Base-by-base conservation (phyloP, 192 early-diverging fungal genomes). In the Coemansia pectinata region DNA sequence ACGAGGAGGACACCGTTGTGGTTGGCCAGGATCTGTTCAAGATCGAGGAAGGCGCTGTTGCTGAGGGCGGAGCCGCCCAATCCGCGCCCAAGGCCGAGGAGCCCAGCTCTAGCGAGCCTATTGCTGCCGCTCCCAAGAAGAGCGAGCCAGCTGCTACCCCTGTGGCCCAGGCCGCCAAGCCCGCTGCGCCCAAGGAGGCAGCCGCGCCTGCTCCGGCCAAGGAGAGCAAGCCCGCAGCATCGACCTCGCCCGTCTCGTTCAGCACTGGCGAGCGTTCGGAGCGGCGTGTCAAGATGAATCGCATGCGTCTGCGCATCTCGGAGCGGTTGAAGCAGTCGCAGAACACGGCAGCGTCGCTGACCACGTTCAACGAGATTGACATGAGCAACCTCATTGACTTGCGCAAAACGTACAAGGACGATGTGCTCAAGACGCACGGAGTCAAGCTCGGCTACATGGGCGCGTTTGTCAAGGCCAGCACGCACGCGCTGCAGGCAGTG, bases 351-450 rank as follows among this genome's bases (percentile, higher is more conserved):
- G 97, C 97, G 31, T 92, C 95, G 53, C 87, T 99, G 69, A 99
- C 97, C 21, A 99, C 97, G 39, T 99, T 99, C 85, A 99, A 99
- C 86, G 97, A 99, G 87, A 89, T 99, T 36, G 97, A 99, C 79
- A 99, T 99, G 97, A 91, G 89, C 77, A 92, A 92, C 83, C 78
- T 99, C 50, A 96, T 99, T 63, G 88, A 92, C 25, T 84, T 99
- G 69, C 95, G 97, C 68, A 87, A 88, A 65, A 89, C 88, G 76
- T 98, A 97, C 90, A 98, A 98, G 89, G 97, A 96, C 83, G 83
- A 86, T 19, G 92, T 98, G 44, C 70, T 95, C 66, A 96, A 98
- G 85, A 92, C 96, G 77, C 91, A 98, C 83, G 92, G 92, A 63
- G 89, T 99, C 68, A 97, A 97, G 87, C 89, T 99, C 59, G 97